A percentile compares a stretch with the other conserved stretches of the same genome.
Conservation (phyloP, 164 flowering plant species). For the Berberis vulgaris region DNA sequence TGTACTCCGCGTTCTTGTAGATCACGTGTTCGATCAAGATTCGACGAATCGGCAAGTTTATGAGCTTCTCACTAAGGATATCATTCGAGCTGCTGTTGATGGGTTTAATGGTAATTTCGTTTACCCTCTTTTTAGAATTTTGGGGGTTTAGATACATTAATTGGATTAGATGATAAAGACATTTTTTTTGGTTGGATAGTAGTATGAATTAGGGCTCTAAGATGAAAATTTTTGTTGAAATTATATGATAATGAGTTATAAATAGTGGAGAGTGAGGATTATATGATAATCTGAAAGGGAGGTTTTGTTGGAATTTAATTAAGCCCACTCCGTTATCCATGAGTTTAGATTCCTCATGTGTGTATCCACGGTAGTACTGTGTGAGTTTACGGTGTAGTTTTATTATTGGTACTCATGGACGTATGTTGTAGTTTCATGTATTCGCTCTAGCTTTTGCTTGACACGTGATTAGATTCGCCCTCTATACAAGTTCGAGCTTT, state of each 20-base stretch:
- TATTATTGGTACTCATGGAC: no score
- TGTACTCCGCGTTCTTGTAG: slow-evolving; percentile 21
- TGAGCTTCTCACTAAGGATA: slow-evolving; percentile 58
- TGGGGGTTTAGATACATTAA: background rate
- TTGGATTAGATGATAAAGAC: background rate
- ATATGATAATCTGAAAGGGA: no score
- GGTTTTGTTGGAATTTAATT: no score
- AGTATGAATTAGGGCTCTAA: background rate
- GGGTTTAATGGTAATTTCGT: slow-evolving; percentile 67
- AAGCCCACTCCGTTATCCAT: no score
- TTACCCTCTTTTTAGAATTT: background rate
- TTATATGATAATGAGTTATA: background rate
- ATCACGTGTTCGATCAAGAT: slow-evolving; percentile 66
- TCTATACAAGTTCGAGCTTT: no score
- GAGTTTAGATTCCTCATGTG: no score
- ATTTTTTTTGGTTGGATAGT: background rate
- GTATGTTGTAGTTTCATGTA: no score
- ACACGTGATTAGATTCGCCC: no score
- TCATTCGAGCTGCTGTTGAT: slow-evolving; percentile 63
- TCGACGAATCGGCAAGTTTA: slow-evolving; percentile 54
- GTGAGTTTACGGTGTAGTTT: no score
- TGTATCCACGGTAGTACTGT: no score
- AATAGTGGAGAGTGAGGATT: no score
- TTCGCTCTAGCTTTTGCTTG: no score
- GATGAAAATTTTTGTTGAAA: background rate